Conservation (phyloP, 177 flowering plant species). For the Vitis hybrid region DNA sequence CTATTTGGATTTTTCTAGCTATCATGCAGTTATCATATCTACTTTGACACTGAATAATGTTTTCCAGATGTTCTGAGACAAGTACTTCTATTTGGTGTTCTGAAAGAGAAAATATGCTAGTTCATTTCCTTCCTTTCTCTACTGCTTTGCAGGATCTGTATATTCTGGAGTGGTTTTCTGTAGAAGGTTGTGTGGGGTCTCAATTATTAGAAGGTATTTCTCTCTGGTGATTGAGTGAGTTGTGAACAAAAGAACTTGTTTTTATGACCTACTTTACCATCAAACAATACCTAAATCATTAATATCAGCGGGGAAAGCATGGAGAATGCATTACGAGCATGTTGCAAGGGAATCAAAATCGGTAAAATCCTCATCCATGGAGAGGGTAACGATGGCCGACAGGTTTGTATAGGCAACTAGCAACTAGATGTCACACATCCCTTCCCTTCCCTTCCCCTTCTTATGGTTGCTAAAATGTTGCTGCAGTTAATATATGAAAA, state of each 20-base stretch:
- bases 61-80: not conserved
- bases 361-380: slow-evolving; percentile 72
- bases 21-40: not conserved
- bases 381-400: slow-evolving; percentile 41
- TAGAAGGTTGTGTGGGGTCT: slow-evolving; percentile 68
- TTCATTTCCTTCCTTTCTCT: not conserved
- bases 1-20: not conserved
- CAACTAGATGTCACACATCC: too few species aligned
- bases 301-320: slow-evolving; percentile 69
- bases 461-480: not conserved
- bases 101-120: not conserved
- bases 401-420: slow-evolving; percentile 31
- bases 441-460: too few species aligned
- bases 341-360: slow-evolving; percentile 75
- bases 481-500: slow-evolving; percentile 70
- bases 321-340: slow-evolving; percentile 77
- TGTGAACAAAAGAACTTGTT: not conserved
- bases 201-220: slow-evolving; percentile 66
- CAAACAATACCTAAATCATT: not conserved
- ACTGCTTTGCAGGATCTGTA: slow-evolving; percentile 43
- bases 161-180: slow-evolving; percentile 68
- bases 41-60: not conserved
- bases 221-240: not conserved
- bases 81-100: not conserved
- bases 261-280: not conserved